phyloP scores from a whole-genome alignment of 371 early-diverging fungal genomes.

The Mortierella sp. region DNA sequence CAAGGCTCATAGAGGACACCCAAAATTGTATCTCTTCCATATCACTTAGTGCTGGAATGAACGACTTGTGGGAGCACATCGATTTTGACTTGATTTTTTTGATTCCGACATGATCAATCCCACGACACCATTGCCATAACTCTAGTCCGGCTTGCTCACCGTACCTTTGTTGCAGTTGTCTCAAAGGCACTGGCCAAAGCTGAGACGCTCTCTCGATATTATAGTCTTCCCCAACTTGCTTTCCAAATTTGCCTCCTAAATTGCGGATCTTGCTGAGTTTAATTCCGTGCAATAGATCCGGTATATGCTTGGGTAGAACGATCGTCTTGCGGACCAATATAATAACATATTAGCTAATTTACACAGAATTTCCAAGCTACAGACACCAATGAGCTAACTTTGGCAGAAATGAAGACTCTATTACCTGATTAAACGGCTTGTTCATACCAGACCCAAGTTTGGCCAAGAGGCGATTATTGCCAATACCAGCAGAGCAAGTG shows the following conservation, averaged over 20 bases:
- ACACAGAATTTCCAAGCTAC: background rate
- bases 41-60: constrained; percentile 61
- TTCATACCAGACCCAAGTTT: constrained; percentile 88
- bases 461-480: constrained; percentile 86
- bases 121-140: constrained; percentile 73
- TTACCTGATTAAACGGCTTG: constrained; percentile 90
- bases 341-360: background rate
- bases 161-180: constrained; percentile 58
- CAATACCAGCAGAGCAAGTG: constrained; percentile 89
- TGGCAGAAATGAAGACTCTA: too few species aligned
- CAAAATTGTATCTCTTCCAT: constrained; percentile 64
- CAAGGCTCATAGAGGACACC: constrained; percentile 69
- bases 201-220: constrained; percentile 73
- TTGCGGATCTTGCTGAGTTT: constrained; percentile 82
- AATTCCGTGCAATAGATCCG: constrained; percentile 70
- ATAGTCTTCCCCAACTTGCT: constrained; percentile 71
- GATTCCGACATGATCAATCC: constrained; percentile 67
- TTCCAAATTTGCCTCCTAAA: constrained; percentile 93
- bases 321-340: constrained; percentile 62
- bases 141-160: constrained; percentile 61
- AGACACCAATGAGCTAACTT: background rate
- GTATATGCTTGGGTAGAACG: constrained; percentile 66
- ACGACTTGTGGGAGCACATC: constrained; percentile 69
- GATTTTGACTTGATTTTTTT: constrained; percentile 63
- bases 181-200: constrained; percentile 61